Evolutionary conservation across 2,329 filamentous ascomycete species (phyloP), one percentile per base, ranked within the genome.

Genomic region (Chaetomium strumarium): DNA sequence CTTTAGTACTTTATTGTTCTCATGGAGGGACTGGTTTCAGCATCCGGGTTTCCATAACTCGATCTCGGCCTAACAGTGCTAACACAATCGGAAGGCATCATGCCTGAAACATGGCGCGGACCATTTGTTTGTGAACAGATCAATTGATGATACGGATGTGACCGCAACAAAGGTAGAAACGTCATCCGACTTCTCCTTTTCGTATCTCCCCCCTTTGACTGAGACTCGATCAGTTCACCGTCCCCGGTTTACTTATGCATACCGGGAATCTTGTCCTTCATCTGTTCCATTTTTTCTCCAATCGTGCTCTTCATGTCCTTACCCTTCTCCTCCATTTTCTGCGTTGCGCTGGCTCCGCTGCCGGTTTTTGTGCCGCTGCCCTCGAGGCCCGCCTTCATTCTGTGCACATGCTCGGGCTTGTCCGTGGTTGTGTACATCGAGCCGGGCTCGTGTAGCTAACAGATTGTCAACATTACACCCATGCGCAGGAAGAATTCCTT

Each of bases 381-480:
- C 50, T 58, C 51, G 14, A 57, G 50, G n/a, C 59, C 55, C 9
- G 45, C 45, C 20, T 49, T 55, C 41, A 44, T 42, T 31, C 55
- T 44, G 39, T 54, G 51, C 30, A 46, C 43, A 19, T 34, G 55
- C 43, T 49, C 49, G 13, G 51, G 46, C 14, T 46, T 46, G 40
- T 46, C 43, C 37, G 39, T 47, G 12, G 38, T 57, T 17, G 46
- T 44, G 51, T 55, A 57, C 54, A 56, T 58, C n/a, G 55, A 58
- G 42, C 50, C 38, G 39, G 58, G 51, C 5, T 62, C 58, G 39
- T 60, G 59, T 29, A 62, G 55, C 58, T 60, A 19, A 5, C 12
- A 12, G 14, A 3, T 29, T 33, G 42, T 46, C 12, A 46, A 24
- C 5, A 20, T 24, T 7, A 19, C n/a, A 11, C 13, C n/a, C 14